Evolutionary conservation across 352 stramenopile genomes (phyloP).

Genomic region (Phytophthora melonis): DNA sequence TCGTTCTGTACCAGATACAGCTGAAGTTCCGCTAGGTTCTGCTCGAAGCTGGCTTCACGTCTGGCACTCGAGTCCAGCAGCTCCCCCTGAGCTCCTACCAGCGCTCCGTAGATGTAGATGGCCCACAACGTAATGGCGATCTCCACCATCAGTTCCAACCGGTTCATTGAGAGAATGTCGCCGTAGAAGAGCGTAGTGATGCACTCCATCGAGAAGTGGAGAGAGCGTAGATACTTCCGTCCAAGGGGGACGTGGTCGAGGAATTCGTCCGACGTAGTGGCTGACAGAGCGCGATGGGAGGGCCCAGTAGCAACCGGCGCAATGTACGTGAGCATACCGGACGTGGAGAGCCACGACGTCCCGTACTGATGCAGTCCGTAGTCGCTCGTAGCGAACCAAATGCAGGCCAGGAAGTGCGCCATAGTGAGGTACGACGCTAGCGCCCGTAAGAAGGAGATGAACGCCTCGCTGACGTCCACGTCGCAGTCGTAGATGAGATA

Average conservation of each 20-base stretch:
- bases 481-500: constrained; percentile 62
- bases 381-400: constrained; percentile 58
- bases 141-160: constrained; percentile 57
- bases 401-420: constrained; percentile 63
- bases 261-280: constrained; percentile 20
- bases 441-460: constrained; percentile 50
- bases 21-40: constrained; percentile 63
- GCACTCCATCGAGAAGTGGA: constrained; percentile 61
- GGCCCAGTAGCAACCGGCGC: background rate
- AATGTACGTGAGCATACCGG: constrained; percentile 50
- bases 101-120: constrained; percentile 68
- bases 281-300: constrained; percentile 5
- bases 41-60: constrained; percentile 57
- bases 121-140: constrained; percentile 56
- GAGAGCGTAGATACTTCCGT: constrained; percentile 66
- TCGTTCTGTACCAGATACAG: constrained; percentile 70
- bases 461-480: constrained; percentile 44
- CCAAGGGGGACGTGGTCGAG: constrained; percentile 13
- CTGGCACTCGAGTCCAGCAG: constrained; percentile 51
- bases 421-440: constrained; percentile 53
- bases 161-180: constrained; percentile 65
- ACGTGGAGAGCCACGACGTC: constrained; percentile 59
- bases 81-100: constrained; percentile 61
- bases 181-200: constrained; percentile 72
- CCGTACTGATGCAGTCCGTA: constrained; percentile 40